These are phyloP conservation scores for Globisporangium uncinulatum DNA, from an alignment of 352 stramenopile genomes.

Conservation along the genomic window DNA sequence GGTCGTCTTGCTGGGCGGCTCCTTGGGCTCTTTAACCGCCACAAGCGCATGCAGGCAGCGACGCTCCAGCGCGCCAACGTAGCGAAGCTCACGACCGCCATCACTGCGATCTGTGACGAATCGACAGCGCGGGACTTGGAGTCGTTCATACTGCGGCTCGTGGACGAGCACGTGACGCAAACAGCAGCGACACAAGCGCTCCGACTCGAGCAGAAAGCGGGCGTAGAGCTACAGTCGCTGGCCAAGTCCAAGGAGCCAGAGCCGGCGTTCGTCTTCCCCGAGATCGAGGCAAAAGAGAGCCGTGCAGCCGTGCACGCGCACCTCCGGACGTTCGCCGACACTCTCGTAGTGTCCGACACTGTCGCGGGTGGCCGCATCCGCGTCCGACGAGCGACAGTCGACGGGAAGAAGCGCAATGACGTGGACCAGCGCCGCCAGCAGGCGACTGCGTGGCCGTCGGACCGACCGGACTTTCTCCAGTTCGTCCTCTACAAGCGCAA, in stretches of 20 bases:
- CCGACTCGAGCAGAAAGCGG: background rate
- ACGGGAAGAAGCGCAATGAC: conserved; percentile 83
- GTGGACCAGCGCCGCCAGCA: conserved; percentile 44
- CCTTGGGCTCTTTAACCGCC: conserved; percentile 60
- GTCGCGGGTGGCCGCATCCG: conserved; percentile 63
- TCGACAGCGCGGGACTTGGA: conserved; percentile 31
- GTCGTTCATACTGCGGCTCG: conserved; percentile 35
- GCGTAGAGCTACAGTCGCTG: background rate
- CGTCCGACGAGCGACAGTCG: conserved; percentile 76
- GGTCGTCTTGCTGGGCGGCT: conserved; percentile 49
- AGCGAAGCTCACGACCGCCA: conserved; percentile 30
- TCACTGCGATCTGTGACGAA: conserved; percentile 39
- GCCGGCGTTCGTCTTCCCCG: conserved; percentile 60
- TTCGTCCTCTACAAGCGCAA: conserved; percentile 98
- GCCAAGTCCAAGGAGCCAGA: conserved; percentile 1
- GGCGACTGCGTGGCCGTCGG: conserved; percentile 45
- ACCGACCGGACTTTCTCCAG: conserved; percentile 85
- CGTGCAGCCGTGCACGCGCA: conserved; percentile 83
- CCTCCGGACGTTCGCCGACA: conserved; percentile 63
- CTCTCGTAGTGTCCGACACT: conserved; percentile 80
- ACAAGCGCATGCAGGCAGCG: conserved; percentile 34
- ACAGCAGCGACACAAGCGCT: conserved; percentile 14
- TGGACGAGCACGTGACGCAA: conserved; percentile 23
- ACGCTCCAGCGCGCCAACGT: conserved; percentile 37
- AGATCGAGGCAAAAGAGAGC: conserved; percentile 77